Conservation (phyloP, 805 yeast genomes). For the Cyberlindnera amylophila region DNA sequence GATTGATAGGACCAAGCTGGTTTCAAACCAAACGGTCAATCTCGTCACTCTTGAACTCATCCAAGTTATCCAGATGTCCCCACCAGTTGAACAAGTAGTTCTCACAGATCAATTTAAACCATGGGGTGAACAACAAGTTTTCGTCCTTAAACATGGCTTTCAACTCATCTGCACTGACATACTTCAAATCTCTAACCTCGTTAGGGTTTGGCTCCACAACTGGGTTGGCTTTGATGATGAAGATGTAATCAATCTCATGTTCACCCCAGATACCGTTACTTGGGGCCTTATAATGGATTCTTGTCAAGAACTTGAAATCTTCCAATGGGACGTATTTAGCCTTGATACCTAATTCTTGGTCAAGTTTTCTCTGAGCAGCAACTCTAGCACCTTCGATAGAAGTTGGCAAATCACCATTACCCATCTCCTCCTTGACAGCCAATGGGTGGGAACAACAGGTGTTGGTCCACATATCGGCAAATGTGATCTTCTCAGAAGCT, state of each 20-base stretch:
- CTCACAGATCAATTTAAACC: slow-evolving; percentile 96
- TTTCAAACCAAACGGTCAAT: slow-evolving; percentile 27
- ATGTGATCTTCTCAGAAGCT: slow-evolving; percentile 94
- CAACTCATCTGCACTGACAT: slow-evolving; percentile 66
- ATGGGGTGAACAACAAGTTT: slow-evolving; percentile 81
- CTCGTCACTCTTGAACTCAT: slow-evolving; percentile 40
- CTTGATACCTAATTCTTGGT: slow-evolving; percentile 88
- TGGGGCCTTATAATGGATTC: slow-evolving; percentile 93
- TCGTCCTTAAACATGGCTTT: slow-evolving; percentile 71
- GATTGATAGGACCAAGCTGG: too few relatives aligned
- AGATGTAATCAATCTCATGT: slow-evolving; percentile 94
- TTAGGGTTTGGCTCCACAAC: slow-evolving; percentile 59
- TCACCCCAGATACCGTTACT: slow-evolving; percentile 90
- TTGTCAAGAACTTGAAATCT: slow-evolving; percentile 76
- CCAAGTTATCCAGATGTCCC: slow-evolving; percentile 63
- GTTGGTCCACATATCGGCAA: slow-evolving; percentile 97
- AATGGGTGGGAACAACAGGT: slow-evolving; percentile 98
- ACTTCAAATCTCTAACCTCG: slow-evolving; percentile 79
- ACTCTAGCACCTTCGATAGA: slow-evolving; percentile 75
- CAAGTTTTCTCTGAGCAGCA: slow-evolving; percentile 90
- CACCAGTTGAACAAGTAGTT: slow-evolving; percentile 92
- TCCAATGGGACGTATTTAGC: slow-evolving; percentile 55
- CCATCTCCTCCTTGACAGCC: slow-evolving; percentile 78
- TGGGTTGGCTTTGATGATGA: slow-evolving; percentile 62
- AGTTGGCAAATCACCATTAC: slow-evolving; percentile 46